Evolutionary conservation across 257 asterid genomes (phyloP).

Genomic region (Solanum phureja): DNA sequence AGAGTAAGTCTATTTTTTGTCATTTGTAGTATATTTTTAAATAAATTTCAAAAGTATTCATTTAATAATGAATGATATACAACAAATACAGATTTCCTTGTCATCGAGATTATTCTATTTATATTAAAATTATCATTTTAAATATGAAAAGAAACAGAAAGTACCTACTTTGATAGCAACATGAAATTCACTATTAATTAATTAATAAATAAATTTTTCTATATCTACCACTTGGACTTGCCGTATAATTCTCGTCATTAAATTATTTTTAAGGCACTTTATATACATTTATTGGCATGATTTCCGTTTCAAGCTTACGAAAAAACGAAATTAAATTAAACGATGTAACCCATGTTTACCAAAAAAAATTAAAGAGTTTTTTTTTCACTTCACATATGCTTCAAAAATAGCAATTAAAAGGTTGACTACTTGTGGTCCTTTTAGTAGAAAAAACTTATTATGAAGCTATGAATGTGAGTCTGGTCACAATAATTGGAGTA

Average conservation of each 20-base stretch:
- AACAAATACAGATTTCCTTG: not conserved
- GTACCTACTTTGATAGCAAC: not conserved
- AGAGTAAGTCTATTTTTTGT: not conserved
- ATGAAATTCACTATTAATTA: not conserved
- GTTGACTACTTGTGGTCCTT: not conserved
- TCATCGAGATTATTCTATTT: not conserved
- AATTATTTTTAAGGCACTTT: not conserved
- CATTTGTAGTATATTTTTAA: not conserved
- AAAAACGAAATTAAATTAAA: not conserved
- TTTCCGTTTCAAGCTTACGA: not conserved
- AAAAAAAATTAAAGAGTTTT: no score
- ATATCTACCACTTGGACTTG: not conserved
- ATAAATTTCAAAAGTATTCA: not conserved
- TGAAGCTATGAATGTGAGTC: not conserved
- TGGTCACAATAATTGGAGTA: not conserved
- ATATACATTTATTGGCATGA: not conserved
- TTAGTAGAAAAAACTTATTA: not conserved
- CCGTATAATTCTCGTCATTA: not conserved
- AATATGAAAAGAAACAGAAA: not conserved
- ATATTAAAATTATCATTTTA: not conserved
- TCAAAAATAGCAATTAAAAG: not conserved
- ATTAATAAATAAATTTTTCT: not conserved
- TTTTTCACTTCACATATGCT: not conserved
- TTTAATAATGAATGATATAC: not conserved
- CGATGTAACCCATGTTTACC: not conserved